Evolutionary conservation across 805 yeast genomes (phyloP), one percentile per base, ranked within the genome.

Genomic region (Yueomyces sp.): DNA sequence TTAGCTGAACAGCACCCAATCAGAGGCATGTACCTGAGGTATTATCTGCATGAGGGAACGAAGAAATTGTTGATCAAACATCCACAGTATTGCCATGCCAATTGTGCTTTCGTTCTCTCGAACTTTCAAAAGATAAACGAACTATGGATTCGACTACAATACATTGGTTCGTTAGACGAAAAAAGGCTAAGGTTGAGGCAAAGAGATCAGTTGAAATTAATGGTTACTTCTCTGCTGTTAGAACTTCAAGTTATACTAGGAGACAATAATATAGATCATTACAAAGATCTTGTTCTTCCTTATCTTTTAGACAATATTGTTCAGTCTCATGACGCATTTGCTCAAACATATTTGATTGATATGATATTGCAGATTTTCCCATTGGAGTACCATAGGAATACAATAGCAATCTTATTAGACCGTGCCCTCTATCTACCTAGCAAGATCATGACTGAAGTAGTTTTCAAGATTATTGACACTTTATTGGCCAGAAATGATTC

Each of bases 111-210:
- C 57, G 73, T 87, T 37, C 70, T 85, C 41, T 75, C 86, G 27
- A 90, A 90, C 60, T 90, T 90, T 59, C 78, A 88, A 44, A 97
- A 90, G 59, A 90, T 88, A 96, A 90, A 90, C 66, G 90, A 90
- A 60, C 69, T 41, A 6, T 44, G 47, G 47, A 96, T 90, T 4
- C 73, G 97, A 40, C 68, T 87, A 50, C 97, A 90, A 64, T 95
- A 85, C 57, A 95, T 86, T 63, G 97, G 97, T 2, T 95, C 85
- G 49, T 76, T 90, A 3, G 74, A 83, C 34, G 96, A 90, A 53
- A 72, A 85, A 38, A 75, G 69, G 34, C 75, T 81, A 58, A 72
- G 96, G 45, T 73, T 71, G 28, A 71, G 70, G 46, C 96, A 90
- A 63, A 72, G 97, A 29, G 79, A 80, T 54, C 95, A 90, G 62